Evolutionary conservation across 331 rosid genomes (phyloP).

Genomic region (Malus hybrid): DNA sequence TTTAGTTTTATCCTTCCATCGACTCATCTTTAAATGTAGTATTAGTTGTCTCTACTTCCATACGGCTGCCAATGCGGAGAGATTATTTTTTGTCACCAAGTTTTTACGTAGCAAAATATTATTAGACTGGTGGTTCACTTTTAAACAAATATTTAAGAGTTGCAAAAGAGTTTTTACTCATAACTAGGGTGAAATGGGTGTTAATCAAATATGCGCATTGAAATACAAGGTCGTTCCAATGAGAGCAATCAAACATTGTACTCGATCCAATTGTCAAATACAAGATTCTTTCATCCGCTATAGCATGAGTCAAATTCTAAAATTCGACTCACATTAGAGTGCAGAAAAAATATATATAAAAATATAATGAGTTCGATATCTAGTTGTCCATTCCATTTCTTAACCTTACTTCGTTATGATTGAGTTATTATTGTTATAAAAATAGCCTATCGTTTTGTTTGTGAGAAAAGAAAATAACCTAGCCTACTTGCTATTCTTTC

Average conservation of each 20-base stretch:
- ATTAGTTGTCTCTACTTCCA: not conserved
- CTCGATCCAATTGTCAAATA: not conserved
- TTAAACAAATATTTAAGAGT: no score
- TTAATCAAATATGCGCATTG: not conserved
- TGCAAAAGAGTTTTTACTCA: no score
- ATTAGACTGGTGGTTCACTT: not conserved
- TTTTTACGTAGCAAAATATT: not conserved
- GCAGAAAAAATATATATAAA: not conserved
- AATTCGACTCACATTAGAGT: not conserved
- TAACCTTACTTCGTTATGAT: not conserved
- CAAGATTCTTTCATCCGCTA: no score
- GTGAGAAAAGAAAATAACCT: not conserved
- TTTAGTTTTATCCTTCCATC: not conserved
- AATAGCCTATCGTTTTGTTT: not conserved
- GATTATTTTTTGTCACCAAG: not conserved
- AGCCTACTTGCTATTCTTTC: not conserved
- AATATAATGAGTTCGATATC: not conserved
- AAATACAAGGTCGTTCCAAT: not conserved
- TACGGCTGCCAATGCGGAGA: not conserved
- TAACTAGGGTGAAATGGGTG: not conserved
- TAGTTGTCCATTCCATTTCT: no score
- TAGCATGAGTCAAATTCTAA: no score
- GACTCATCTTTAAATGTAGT: not conserved
- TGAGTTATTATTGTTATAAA: not conserved
- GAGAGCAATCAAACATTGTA: not conserved